Evolutionary conservation across 768 basidiomycete species (phyloP), one percentile per base, ranked within the genome.

Genomic region (Rhodotorula taiwanensis): DNA sequence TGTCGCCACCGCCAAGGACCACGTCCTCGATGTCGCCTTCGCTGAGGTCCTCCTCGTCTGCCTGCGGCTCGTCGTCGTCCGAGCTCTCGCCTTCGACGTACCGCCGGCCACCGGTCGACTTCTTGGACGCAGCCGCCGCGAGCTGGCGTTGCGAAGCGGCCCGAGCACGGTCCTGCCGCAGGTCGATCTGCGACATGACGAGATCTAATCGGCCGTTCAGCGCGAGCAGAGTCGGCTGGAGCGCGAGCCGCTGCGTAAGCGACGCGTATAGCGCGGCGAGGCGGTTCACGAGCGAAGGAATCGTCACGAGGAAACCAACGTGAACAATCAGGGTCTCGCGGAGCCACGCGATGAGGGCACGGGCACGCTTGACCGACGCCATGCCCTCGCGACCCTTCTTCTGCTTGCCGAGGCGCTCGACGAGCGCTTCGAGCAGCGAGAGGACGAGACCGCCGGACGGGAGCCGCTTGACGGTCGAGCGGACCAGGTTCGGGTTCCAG

Each of bases 301-400:
- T 87, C 92, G 93, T 94, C 86, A 97, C 88, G 57, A 99, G 81
- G 75, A 97, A 86, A 1, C 87, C 87, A 51, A 89, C 87, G 75
- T 97, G 91, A 20, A 90, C 81, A 20, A 86, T 81, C 56, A 99
- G 79, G 8, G 89, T 88, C 13, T 85, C 84, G 76, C 85, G 86
- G 66, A 88, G 80, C 91, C 86, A 97, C 57, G 76, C 80, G 55
- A 86, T 80, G 60, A 89, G 79, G 48, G 84, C 84, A 72, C 86
- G 86, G 4, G 87, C 82, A 6, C 88, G 86, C 74, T 86, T 87
- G 81, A 85, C 83, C 57, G 82, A 86, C 6, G 80, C 84, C 5
- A 80, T 61, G 2, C 70, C 67, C 23, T 52, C 62, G 21, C 52
- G 60, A 16, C 65, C 62, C 23, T 85, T 58, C 85, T 80, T 52